Evolutionary conservation across 2,329 filamentous ascomycete genomes (phyloP).

Genomic region (Fusarium albidum): DNA sequence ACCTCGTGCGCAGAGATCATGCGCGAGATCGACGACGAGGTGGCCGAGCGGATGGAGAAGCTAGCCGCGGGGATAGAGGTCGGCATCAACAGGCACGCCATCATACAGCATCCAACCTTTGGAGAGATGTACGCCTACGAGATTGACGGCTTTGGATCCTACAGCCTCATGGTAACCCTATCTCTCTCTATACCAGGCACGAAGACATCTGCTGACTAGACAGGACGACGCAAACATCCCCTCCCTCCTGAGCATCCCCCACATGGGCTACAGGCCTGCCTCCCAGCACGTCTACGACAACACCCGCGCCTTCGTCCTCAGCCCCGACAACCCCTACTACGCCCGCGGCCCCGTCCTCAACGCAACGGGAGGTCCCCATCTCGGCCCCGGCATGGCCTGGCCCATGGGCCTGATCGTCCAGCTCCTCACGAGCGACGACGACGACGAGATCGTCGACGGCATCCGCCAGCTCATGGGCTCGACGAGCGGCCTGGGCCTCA

Average conservation of each 20-base stretch:
- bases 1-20: constrained; percentile 57
- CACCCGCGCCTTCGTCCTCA: constrained; percentile 78
- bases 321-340: constrained; percentile 77
- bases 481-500: constrained; percentile 75
- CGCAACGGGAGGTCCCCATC: constrained; percentile 61
- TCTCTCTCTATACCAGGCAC: too few relatives aligned
- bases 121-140: constrained; percentile 75
- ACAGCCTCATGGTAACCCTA: constrained; percentile 66
- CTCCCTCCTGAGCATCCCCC: constrained; percentile 66
- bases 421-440: constrained; percentile 79
- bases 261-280: constrained; percentile 64
- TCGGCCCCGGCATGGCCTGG: constrained; percentile 77
- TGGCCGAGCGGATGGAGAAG: constrained; percentile 65
- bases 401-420: constrained; percentile 86
- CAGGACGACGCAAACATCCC: constrained; percentile 71
- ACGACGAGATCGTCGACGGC: constrained; percentile 75
- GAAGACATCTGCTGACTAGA: not conserved
- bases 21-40: constrained; percentile 54
- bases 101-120: constrained; percentile 67
- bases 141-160: constrained; percentile 72
- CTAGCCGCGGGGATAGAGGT: constrained; percentile 65
- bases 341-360: constrained; percentile 61
- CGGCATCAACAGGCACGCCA: constrained; percentile 75
- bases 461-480: constrained; percentile 71
- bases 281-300: constrained; percentile 73